These are phyloP conservation scores for Auriculariales sp. DNA, from an alignment of 768 basidiomycete species.

Conservation along the genomic window DNA sequence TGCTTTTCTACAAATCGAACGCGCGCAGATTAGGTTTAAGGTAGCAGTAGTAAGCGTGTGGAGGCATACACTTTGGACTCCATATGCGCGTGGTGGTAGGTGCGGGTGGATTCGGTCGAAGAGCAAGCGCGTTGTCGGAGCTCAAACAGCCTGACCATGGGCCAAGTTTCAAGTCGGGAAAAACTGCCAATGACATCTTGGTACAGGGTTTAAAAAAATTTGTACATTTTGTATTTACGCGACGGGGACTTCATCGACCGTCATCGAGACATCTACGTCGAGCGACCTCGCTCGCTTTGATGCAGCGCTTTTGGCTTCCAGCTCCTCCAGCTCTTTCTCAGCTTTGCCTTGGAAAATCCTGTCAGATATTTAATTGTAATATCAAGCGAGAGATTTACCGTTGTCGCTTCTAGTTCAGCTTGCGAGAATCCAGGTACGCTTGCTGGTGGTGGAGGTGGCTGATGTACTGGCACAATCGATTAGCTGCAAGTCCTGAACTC, in stretches of 20 bases:
- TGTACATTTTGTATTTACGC: neutral
- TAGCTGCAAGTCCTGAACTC: neutral
- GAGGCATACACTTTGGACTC: conserved; percentile 26
- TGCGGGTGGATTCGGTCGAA: too few relatives aligned
- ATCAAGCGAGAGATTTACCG: neutral
- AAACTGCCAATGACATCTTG: too few relatives aligned
- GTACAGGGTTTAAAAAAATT: too few relatives aligned
- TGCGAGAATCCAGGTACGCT: neutral
- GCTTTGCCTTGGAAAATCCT: neutral
- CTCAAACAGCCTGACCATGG: too few relatives aligned
- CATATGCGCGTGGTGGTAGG: too few relatives aligned
- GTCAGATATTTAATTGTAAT: neutral
- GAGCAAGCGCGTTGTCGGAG: too few relatives aligned
- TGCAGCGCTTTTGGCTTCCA: neutral
- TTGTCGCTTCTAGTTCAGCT: neutral
- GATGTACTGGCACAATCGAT: neutral
- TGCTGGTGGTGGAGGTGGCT: neutral
- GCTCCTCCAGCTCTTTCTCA: neutral
- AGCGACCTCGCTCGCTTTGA: neutral
- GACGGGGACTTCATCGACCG: neutral
- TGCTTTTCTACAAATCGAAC: conserved; percentile 29
- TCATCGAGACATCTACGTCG: neutral
- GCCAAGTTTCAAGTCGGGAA: too few relatives aligned
- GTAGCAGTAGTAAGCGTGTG: neutral
- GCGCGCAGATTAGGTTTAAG: neutral